Evolutionary conservation across 1,284 basidiomycete genomes (phyloP).

Genomic region (Fomitopsis schrenkii): DNA sequence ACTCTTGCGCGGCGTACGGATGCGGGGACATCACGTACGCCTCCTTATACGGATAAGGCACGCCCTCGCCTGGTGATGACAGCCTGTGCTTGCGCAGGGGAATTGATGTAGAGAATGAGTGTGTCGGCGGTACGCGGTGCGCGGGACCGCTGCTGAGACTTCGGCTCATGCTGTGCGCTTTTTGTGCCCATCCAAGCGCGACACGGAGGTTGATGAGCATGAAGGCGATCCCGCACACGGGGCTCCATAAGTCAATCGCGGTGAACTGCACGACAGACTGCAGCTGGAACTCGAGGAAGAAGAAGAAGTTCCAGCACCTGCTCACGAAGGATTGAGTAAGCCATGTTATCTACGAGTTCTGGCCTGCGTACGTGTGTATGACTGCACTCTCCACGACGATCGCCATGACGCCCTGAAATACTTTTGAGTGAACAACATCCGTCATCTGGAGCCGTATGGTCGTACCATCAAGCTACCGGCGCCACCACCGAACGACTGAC

Average conservation of each 20-base stretch:
- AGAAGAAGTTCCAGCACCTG: slow-evolving; percentile 1
- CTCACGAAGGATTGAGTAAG: background rate
- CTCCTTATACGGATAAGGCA: background rate
- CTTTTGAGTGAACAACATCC: background rate
- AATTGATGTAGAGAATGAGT: background rate
- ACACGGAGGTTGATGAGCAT: slow-evolving; percentile 5
- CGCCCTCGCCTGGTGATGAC: background rate
- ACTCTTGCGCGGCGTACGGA: background rate
- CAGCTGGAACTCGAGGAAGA: background rate
- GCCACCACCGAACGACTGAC: background rate
- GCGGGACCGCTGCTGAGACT: background rate
- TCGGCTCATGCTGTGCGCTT: background rate
- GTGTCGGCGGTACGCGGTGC: background rate
- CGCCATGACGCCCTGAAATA: background rate
- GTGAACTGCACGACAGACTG: background rate
- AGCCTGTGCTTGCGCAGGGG: background rate
- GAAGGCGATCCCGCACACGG: slow-evolving; percentile 3
- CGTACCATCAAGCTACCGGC: background rate
- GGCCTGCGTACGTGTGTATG: background rate
- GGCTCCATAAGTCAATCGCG: slow-evolving; percentile 5
- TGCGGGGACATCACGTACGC: background rate
- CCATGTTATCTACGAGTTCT: background rate
- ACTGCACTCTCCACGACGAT: slow-evolving; percentile 2
- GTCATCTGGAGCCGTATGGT: background rate
- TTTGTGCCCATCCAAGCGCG: slow-evolving; percentile 3